Evolutionary conservation across 805 yeast species (phyloP).

Genomic region (Candida wancherniae): DNA sequence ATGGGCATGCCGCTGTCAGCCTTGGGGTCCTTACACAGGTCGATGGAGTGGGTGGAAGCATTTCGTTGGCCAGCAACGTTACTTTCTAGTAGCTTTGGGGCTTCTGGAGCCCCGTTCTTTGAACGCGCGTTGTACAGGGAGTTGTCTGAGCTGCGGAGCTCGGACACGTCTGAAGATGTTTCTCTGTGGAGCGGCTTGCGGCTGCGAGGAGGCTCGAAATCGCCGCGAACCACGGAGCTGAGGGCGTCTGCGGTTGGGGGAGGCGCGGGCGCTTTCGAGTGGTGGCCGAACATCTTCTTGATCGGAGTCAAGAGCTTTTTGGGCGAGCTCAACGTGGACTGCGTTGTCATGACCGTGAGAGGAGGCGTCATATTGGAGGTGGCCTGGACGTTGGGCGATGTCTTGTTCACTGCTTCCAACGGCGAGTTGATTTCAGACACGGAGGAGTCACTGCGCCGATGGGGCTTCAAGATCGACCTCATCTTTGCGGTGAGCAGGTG

Average conservation of each 20-base stretch:
- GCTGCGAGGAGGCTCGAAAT: slow-evolving; percentile 12
- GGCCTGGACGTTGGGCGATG: too few relatives aligned
- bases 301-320: slow-evolving; percentile 36
- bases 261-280: slow-evolving; percentile 9
- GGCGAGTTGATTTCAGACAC: slow-evolving; percentile 12
- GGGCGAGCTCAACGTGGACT: slow-evolving; percentile 24
- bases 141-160: slow-evolving; percentile 1
- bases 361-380: slow-evolving; percentile 1
- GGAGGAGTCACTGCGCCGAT: slow-evolving; percentile 16
- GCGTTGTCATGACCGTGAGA: background rate
- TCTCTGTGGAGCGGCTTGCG: slow-evolving; percentile 1
- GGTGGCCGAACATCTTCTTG: slow-evolving; percentile 26
- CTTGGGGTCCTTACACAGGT: too few relatives aligned
- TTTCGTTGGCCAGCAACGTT: too few relatives aligned
- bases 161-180: slow-evolving; percentile 3
- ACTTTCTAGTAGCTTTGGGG: too few relatives aligned
- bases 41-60: too few relatives aligned
- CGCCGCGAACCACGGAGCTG: slow-evolving; percentile 9
- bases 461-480: slow-evolving; percentile 18
- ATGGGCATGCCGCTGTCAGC: slow-evolving; percentile 1
- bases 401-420: slow-evolving; percentile 2
- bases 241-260: slow-evolving; percentile 11
- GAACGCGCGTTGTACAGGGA: too few relatives aligned
- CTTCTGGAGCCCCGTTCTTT: too few relatives aligned
- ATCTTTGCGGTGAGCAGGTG: too few relatives aligned